A percentile compares a stretch with the other conserved stretches of the same genome.
Evolutionary conservation across 2,329 filamentous ascomycete genomes (phyloP).

Genomic region (Exophiala dermatitidis): DNA sequence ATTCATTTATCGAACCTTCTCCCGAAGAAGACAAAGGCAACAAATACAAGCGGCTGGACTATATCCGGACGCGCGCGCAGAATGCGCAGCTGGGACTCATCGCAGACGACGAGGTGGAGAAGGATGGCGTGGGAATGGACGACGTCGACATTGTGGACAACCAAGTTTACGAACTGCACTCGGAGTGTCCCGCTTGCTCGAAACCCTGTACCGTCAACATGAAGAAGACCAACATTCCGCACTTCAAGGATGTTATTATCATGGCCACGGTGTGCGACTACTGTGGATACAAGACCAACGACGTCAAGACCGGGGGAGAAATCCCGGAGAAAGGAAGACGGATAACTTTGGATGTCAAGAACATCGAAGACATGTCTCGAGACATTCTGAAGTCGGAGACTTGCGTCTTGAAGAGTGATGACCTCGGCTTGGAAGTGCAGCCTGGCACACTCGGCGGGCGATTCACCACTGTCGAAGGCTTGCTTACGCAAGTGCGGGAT

Average conservation of each 20-base stretch:
- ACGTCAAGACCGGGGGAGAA: constrained; percentile 94
- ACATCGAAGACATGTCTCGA: constrained; percentile 66
- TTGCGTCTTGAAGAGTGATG: constrained; percentile 76
- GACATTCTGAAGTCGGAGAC: constrained; percentile 97
- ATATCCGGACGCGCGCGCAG: constrained; percentile 72
- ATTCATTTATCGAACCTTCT: constrained; percentile 92
- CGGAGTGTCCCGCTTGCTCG: constrained; percentile 84
- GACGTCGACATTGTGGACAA: constrained; percentile 83
- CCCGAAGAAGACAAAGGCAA: constrained; percentile 61
- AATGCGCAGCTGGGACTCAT: constrained; percentile 78
- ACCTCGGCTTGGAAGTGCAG: constrained; percentile 79
- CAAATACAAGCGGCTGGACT: constrained; percentile 85
- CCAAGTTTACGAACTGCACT: constrained; percentile 87
- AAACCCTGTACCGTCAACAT: constrained; percentile 85
- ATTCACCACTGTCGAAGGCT: constrained; percentile 93
- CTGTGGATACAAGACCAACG: constrained; percentile 91
- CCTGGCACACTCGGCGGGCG: constrained; percentile 90
- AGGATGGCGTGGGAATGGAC: constrained; percentile 48
- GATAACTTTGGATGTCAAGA: constrained; percentile 68
- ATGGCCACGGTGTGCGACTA: constrained; percentile 89
- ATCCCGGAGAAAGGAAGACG: constrained; percentile 79
- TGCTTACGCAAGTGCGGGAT: constrained; percentile 84
- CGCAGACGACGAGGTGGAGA: constrained; percentile 33
- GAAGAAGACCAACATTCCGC: constrained; percentile 97
- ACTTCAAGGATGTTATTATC: constrained; percentile 94